These are phyloP conservation scores for Cyanidiococcus yangmingshanensis DNA, from an alignment of 23 red algal species.

Conservation along the genomic window DNA sequence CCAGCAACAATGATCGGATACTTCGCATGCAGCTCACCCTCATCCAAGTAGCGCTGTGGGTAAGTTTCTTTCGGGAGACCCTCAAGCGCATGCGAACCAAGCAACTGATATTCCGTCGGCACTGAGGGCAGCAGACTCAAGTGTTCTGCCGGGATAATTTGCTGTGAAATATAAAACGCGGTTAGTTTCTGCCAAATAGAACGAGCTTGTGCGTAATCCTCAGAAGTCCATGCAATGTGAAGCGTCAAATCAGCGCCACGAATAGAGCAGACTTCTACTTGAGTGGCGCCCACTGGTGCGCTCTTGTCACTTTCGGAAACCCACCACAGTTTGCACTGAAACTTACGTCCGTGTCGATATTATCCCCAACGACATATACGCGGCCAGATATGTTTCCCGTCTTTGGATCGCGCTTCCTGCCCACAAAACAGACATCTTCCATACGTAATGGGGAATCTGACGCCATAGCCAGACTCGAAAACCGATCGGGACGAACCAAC, in stretches of 20 bases:
- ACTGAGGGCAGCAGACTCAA: constrained; percentile 83
- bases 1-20: constrained; percentile 90
- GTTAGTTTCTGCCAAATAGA: too few species aligned
- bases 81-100: constrained; percentile 71
- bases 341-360: constrained; percentile 95
- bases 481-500: too few species aligned
- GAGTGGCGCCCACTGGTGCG: too few species aligned
- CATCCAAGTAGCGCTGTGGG: constrained; percentile 45
- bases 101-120: constrained; percentile 80
- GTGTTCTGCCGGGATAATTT: constrained; percentile 91
- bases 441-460: constrained; percentile 1
- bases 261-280: too few species aligned
- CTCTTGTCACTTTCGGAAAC: too few species aligned
- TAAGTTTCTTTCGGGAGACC: constrained; percentile 65
- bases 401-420: constrained; percentile 38
- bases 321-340: too few species aligned
- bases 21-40: constrained; percentile 28
- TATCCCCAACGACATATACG: constrained; percentile 80
- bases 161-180: too few species aligned
- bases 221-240: too few species aligned
- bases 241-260: too few species aligned
- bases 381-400: constrained; percentile 51
- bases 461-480: too few species aligned
- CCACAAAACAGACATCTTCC: constrained; percentile 39
- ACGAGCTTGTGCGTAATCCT: too few species aligned